These are phyloP conservation scores for Inga oerstediana DNA, from an alignment of 306 rosid species.

Conservation along the genomic window DNA sequence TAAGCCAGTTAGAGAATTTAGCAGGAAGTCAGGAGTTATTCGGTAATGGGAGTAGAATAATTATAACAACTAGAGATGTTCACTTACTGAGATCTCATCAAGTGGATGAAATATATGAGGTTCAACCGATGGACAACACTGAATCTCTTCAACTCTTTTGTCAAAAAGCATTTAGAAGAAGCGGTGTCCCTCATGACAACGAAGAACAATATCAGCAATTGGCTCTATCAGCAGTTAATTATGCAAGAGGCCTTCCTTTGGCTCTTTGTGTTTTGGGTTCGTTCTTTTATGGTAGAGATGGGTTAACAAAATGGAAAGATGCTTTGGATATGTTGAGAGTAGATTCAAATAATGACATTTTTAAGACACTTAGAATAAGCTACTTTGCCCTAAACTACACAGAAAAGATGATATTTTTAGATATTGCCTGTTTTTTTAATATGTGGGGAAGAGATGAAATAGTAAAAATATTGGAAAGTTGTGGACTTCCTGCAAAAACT, in stretches of 20 bases:
- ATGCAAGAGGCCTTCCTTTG: background rate
- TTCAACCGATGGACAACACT: background rate
- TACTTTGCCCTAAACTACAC: background rate
- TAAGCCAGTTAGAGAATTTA: background rate
- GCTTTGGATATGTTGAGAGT: background rate
- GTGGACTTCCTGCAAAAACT: too few relatives aligned
- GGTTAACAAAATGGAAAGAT: background rate
- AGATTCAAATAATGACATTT: background rate
- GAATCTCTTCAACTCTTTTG: background rate
- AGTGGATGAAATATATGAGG: background rate
- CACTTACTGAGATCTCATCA: background rate
- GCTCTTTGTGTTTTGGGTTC: background rate
- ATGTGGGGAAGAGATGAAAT: too few relatives aligned
- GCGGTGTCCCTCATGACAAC: background rate
- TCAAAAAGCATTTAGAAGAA: background rate
- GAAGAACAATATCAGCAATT: background rate
- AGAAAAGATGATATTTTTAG: background rate
- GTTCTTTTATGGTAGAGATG: background rate
- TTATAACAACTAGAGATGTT: background rate
- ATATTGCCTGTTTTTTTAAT: too few relatives aligned
- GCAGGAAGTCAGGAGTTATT: background rate
- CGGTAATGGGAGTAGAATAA: background rate
- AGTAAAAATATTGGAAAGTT: too few relatives aligned
- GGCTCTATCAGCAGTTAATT: background rate
- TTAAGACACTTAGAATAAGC: background rate